Base-by-base conservation (phyloP, 345 rosid species). In the Bruguiera sexangula region DNA sequence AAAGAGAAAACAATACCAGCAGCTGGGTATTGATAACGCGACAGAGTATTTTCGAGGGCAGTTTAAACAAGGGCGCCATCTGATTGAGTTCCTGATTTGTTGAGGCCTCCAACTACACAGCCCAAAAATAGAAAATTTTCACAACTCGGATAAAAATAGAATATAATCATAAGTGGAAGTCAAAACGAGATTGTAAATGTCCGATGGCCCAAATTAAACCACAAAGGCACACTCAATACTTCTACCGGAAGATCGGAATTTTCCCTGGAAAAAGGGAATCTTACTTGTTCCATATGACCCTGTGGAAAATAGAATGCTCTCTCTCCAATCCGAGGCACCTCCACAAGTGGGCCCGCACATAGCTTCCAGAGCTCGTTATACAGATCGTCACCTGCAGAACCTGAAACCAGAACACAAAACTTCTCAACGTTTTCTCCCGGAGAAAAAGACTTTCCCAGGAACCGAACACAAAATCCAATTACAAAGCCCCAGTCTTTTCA, bases 241-340 rank as follows among this genome's bases (percentile, higher is more conserved):
- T 32, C 15, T n/a, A 32, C 60, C 0, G 18, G 22, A 39, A 51
- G 32, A 37, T 3, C 9, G 18, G 43, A 59, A n/a, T 21, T 55
- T 63, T 21, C 69, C 51, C 39, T 43, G 24, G 29, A 71, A 71
- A 51, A 62, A 52, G 43, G 8, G 32, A 10, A 20, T 65, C 80
- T 69, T 75, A 80, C 98, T 82, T 94, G 98, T 65, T 94, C 98
- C 93, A 91, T 89, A 74, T 94, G 98, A 10, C 98, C 97, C 75
- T 94, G 98, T 20, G 98, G 97, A 72, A 94, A 88, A 67, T 94
- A 94, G 81, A 71, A 91, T 16, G 91, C 97, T 65, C 84, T 79
- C 73, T 91, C 88, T n/a, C 74, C 79, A 57, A 34, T 30, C 75
- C 73, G 81, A 27, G 98, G 98, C 66, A 91, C 85, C 66, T 88